A percentile compares a stretch with the other conserved stretches of the same genome.
Evolutionary conservation across 192 early-diverging fungal species (phyloP).

Genomic region (Chytriomyces hyalinus): DNA sequence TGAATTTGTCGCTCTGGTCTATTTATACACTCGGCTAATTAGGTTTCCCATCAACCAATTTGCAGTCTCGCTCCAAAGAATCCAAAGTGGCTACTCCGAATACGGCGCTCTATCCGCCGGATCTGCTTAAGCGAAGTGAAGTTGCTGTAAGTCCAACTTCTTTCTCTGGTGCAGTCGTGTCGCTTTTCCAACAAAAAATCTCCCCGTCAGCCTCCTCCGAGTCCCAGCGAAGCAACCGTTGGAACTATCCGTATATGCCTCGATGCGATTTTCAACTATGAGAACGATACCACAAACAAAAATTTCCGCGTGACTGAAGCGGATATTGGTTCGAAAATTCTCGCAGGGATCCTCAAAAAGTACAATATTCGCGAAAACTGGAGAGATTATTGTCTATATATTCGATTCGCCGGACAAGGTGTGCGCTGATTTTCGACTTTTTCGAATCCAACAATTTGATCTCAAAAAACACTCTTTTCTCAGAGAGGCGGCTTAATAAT

Average conservation of each 20-base stretch:
- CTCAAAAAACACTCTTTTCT: slow-evolving; percentile 1
- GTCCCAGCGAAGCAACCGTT: slow-evolving; percentile 36
- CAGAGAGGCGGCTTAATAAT: slow-evolving; percentile 69
- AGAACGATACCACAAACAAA: slow-evolving; percentile 77
- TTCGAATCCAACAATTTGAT: not conserved
- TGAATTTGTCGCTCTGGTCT: not conserved
- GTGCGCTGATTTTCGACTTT: slow-evolving; percentile 33
- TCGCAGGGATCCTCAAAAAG: slow-evolving; percentile 84
- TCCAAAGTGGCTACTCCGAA: slow-evolving; percentile 5
- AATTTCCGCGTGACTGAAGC: slow-evolving; percentile 80
- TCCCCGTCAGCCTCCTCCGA: not conserved
- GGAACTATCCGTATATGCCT: slow-evolving; percentile 86
- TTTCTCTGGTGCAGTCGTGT: not conserved
- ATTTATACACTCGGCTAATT: not conserved
- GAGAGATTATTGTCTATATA: slow-evolving; percentile 83
- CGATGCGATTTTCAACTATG: slow-evolving; percentile 68
- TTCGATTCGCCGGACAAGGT: slow-evolving; percentile 66
- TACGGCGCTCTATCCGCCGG: not conserved
- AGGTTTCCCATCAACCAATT: not conserved
- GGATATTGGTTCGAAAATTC: slow-evolving; percentile 85
- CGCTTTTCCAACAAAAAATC: no score
- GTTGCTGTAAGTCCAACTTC: slow-evolving; percentile 6
- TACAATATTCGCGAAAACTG: slow-evolving; percentile 89
- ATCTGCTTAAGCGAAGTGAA: not conserved
- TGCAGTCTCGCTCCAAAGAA: slow-evolving; percentile 12